These are phyloP conservation scores for Botrytis byssoidea DNA, from an alignment of 2,329 filamentous ascomycete genomes.

Conservation along the genomic window DNA sequence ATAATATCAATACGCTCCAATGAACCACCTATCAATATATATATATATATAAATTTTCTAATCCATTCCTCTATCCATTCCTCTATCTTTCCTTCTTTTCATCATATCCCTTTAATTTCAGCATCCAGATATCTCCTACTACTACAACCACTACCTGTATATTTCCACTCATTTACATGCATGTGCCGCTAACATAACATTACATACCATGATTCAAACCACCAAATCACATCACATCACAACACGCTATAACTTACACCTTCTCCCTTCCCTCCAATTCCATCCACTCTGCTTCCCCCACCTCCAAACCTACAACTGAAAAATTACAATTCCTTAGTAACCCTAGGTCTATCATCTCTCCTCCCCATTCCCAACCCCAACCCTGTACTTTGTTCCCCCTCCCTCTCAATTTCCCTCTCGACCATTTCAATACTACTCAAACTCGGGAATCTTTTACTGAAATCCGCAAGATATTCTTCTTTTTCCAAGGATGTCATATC, in stretches of 20 bases:
- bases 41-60: neutral
- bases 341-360: constrained; percentile 13
- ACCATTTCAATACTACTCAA: constrained; percentile 73
- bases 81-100: neutral
- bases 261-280: neutral
- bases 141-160: neutral
- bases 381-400: constrained; percentile 14
- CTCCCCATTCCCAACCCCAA: constrained; percentile 20
- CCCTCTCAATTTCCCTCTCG: constrained; percentile 34
- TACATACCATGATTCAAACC: neutral
- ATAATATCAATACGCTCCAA: too few relatives aligned
- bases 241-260: neutral
- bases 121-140: neutral
- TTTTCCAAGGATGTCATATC: constrained; percentile 58
- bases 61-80: neutral
- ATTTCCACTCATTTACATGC: neutral
- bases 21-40: neutral
- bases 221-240: neutral
- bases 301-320: neutral
- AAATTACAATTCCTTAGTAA: constrained; percentile 14
- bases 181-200: neutral
- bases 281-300: neutral
- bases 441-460: constrained; percentile 84
- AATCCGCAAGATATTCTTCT: constrained; percentile 67
- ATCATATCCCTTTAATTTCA: neutral